These are phyloP conservation scores for Chlorella sp. DNA, from an alignment of 139 green algal genomes.

Conservation along the genomic window DNA sequence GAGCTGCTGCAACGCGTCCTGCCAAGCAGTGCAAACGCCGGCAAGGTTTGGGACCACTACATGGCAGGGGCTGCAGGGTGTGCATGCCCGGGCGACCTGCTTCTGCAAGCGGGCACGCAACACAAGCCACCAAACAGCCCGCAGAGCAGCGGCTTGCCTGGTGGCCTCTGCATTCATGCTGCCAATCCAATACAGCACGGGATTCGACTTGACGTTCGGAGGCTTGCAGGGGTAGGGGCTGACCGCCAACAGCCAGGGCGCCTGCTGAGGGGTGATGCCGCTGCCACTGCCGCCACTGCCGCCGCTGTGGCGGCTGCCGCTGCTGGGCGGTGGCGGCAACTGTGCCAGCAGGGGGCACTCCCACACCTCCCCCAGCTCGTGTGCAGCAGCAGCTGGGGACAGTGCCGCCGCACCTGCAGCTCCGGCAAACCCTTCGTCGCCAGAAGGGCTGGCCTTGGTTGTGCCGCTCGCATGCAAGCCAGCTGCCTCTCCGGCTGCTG, in stretches of 20 bases:
- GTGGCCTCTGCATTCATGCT: constrained; percentile 2
- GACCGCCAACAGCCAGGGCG: constrained; percentile 31
- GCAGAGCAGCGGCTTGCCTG: neutral
- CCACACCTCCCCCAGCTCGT: constrained; percentile 19
- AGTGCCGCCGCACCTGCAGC: neutral
- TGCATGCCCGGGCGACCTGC: too few relatives aligned
- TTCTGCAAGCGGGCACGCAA: too few relatives aligned
- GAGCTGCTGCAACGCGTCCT: too few relatives aligned
- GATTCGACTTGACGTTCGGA: constrained; percentile 67
- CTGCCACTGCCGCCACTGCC: neutral
- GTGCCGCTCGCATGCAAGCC: too few relatives aligned
- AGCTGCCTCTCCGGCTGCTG: neutral
- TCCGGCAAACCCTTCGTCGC: too few relatives aligned
- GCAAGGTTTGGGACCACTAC: too few relatives aligned
- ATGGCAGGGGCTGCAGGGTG: too few relatives aligned
- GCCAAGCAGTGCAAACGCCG: too few relatives aligned
- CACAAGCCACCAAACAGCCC: neutral
- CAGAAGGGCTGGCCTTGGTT: neutral
- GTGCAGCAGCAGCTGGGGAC: neutral
- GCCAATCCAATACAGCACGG: constrained; percentile 69
- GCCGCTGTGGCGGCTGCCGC: neutral
- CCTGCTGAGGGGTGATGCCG: neutral
- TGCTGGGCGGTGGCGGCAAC: neutral
- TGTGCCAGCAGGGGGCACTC: constrained; percentile 22
- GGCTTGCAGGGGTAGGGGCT: constrained; percentile 41